Evolutionary conservation across 1,284 basidiomycete species (phyloP).

Genomic region (Chondrostereum purpureum): DNA sequence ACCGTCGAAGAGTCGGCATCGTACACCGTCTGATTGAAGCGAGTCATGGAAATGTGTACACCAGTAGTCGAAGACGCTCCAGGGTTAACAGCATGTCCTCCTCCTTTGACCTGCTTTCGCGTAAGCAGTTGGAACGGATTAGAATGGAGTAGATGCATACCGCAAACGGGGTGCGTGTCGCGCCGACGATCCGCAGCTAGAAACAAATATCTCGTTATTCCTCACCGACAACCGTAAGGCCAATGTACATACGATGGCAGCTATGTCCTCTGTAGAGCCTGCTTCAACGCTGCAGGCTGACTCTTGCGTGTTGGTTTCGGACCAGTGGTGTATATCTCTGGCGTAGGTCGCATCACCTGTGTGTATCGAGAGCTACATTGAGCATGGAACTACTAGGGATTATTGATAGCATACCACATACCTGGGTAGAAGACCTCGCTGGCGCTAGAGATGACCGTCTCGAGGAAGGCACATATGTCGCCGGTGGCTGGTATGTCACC

Average conservation of each 20-base stretch:
- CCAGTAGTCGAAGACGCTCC: slow-evolving; percentile 47
- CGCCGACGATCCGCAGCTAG: slow-evolving; percentile 5
- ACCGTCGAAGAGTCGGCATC: slow-evolving; percentile 25
- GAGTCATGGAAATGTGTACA: slow-evolving; percentile 43
- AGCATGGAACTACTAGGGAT: too few relatives aligned
- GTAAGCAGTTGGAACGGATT: background rate
- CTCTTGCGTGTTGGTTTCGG: slow-evolving; percentile 20
- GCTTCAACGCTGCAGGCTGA: slow-evolving; percentile 33
- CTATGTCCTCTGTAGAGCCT: slow-evolving; percentile 26
- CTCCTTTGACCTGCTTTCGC: slow-evolving; percentile 36
- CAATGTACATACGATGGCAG: slow-evolving; percentile 22
- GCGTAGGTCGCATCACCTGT: slow-evolving; percentile 13
- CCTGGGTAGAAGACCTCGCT: slow-evolving; percentile 1
- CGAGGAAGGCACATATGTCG: too few relatives aligned
- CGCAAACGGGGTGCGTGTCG: slow-evolving; percentile 4
- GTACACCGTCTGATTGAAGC: slow-evolving; percentile 34
- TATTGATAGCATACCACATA: background rate
- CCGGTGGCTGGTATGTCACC: too few relatives aligned
- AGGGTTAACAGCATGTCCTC: slow-evolving; percentile 40
- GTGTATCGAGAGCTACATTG: background rate
- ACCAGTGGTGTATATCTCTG: slow-evolving; percentile 25
- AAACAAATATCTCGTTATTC: background rate
- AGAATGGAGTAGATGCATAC: background rate
- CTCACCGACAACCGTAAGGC: background rate
- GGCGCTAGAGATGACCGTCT: background rate